A percentile compares a stretch with the other conserved stretches of the same genome.
Evolutionary conservation across 202 grass and related monocot genomes (phyloP).

Genomic region (Musa balbisiana): DNA sequence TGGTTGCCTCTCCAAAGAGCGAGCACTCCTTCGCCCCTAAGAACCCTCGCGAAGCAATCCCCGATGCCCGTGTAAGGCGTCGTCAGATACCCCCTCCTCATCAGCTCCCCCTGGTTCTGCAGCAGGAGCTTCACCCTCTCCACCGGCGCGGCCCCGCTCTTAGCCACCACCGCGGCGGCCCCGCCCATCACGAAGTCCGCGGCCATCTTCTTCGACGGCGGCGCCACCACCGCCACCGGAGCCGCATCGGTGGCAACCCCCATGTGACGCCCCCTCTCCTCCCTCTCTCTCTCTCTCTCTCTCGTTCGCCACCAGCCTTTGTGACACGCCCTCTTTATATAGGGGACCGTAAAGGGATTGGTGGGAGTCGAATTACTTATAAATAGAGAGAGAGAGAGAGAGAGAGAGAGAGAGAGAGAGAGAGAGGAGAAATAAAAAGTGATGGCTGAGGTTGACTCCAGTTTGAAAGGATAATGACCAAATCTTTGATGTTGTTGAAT

Average conservation of each 20-base stretch:
- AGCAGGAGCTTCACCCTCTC: conserved; percentile 92
- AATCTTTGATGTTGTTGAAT: too few species aligned
- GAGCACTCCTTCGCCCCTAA: conserved; percentile 61
- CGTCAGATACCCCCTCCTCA: conserved; percentile 54
- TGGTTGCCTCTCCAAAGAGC: conserved; percentile 85
- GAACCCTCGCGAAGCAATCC: conserved; percentile 53
- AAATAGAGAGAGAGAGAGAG: too few species aligned
- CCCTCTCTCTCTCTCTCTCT: not conserved
- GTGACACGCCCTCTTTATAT: not conserved
- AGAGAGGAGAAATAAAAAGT: too few species aligned
- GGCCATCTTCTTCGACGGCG: conserved; percentile 36
- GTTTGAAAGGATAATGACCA: too few species aligned
- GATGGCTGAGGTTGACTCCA: too few species aligned
- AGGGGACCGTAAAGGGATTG: too few species aligned
- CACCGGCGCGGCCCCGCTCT: conserved; percentile 70
- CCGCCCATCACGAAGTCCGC: conserved; percentile 77
- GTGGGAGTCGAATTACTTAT: too few species aligned
- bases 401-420: too few species aligned
- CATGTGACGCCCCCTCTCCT: not conserved
- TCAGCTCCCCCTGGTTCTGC: conserved; percentile 87
- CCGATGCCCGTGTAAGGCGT: conserved; percentile 61
- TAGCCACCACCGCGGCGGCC: conserved; percentile 57
- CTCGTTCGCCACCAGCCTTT: not conserved
- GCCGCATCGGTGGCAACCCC: not conserved
- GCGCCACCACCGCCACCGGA: not conserved